Evolutionary conservation across 345 rosid species (phyloP).

Genomic region (Aurinia saxatilis): DNA sequence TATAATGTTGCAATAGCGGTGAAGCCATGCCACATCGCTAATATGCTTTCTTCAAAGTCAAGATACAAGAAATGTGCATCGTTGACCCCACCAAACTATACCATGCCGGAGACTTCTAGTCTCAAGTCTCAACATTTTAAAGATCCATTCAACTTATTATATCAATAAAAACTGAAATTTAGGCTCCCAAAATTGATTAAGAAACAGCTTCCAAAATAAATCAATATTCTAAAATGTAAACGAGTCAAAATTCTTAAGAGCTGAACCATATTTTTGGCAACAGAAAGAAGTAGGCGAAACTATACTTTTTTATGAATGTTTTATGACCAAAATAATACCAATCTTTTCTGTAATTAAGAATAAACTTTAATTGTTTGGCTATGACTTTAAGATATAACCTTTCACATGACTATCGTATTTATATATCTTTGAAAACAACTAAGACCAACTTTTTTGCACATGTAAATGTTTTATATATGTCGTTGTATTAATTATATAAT

Average conservation of each 20-base stretch:
- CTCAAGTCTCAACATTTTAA: conserved; percentile 12
- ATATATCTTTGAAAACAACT: conserved; percentile 23
- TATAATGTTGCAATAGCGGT: conserved; percentile 8
- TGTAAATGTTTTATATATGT: conserved; percentile 21
- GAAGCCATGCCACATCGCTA: conserved; percentile 9
- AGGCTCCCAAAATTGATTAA: not conserved
- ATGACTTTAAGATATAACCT: conserved; percentile 29
- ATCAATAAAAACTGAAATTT: not conserved
- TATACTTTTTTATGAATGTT: not conserved
- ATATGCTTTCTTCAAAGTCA: conserved; percentile 26
- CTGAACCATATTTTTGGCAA: not conserved
- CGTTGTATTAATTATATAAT: no score
- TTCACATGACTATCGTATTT: conserved; percentile 24
- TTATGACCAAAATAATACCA: not conserved
- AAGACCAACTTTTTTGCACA: conserved; percentile 26
- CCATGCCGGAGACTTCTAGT: not conserved
- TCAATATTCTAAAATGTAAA: not conserved
- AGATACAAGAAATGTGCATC: conserved; percentile 18
- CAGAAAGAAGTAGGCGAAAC: not conserved
- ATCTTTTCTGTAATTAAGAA: not conserved
- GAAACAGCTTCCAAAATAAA: not conserved
- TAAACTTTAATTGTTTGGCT: not conserved
- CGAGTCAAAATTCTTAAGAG: not conserved
- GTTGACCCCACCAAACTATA: conserved; percentile 23
- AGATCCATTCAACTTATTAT: not conserved